Evolutionary conservation across 2,329 filamentous ascomycete genomes (phyloP).

Genomic region (Nigrospora sphaerica): DNA sequence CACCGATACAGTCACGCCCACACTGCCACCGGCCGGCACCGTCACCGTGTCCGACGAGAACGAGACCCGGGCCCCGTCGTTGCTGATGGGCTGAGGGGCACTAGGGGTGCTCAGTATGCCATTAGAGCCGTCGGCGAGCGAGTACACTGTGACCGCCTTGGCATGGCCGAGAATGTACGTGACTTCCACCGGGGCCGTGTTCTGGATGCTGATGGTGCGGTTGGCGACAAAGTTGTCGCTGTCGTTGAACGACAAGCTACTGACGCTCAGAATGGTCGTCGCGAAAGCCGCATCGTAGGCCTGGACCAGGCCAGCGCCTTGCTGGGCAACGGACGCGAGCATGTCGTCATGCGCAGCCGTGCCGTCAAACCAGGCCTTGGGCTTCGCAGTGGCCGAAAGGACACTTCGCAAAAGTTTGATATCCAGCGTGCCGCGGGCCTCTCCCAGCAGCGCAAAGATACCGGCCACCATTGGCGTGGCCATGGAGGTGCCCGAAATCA

Average conservation of each 20-base stretch:
- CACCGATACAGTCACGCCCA: slow-evolving; percentile 12
- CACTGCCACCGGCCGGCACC: slow-evolving; percentile 9
- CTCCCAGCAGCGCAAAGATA: slow-evolving; percentile 21
- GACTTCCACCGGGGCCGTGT: slow-evolving; percentile 25
- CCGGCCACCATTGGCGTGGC: slow-evolving; percentile 38
- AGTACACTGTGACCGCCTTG: slow-evolving; percentile 30
- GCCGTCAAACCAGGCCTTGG: slow-evolving; percentile 18
- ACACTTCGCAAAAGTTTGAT: slow-evolving; percentile 13
- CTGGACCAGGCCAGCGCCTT: slow-evolving; percentile 34
- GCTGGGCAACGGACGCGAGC: slow-evolving; percentile 28
- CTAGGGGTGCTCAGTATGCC: neutral
- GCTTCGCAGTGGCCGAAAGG: slow-evolving; percentile 20
- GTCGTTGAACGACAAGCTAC: slow-evolving; percentile 36
- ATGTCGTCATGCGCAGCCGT: neutral
- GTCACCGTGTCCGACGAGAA: slow-evolving; percentile 10
- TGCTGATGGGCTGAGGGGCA: neutral
- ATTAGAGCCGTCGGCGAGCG: slow-evolving; percentile 14
- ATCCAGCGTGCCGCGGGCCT: slow-evolving; percentile 16
- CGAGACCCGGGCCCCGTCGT: slow-evolving; percentile 3
- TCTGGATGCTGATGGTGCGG: slow-evolving; percentile 29
- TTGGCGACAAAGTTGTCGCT: slow-evolving; percentile 27
- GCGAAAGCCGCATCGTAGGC: slow-evolving; percentile 31
- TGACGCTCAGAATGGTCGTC: slow-evolving; percentile 26
- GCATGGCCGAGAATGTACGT: slow-evolving; percentile 29
- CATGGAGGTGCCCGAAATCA: slow-evolving; percentile 49